phyloP scores from a whole-genome alignment of 2,329 filamentous ascomycete species.

The Alternaria brassicicola region DNA sequence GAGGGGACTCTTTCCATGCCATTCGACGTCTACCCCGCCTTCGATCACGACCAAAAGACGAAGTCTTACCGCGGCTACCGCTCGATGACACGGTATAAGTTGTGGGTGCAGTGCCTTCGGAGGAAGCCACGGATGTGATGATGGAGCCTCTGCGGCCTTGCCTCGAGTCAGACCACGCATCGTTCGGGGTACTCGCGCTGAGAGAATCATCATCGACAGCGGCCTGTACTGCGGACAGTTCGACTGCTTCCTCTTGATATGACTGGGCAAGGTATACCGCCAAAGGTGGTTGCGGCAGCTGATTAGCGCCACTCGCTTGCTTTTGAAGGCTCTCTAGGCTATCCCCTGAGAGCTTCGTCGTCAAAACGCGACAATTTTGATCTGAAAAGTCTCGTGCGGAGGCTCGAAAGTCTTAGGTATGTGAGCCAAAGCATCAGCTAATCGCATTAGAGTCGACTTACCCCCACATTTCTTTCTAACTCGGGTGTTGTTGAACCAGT shows the following conservation, averaged over 20 bases:
- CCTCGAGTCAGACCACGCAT: slow-evolving; percentile 33
- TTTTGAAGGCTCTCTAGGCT: slow-evolving; percentile 40
- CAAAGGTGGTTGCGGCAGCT: slow-evolving; percentile 40
- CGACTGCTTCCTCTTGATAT: slow-evolving; percentile 42
- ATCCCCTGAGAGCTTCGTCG: slow-evolving; percentile 36
- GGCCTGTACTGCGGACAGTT: slow-evolving; percentile 37
- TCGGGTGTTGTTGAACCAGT: slow-evolving; percentile 47
- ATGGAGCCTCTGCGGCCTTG: slow-evolving; percentile 33
- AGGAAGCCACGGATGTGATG: slow-evolving; percentile 41
- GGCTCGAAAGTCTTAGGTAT: slow-evolving; percentile 12
- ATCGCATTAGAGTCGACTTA: slow-evolving; percentile 7
- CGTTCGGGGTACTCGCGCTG: slow-evolving; percentile 27
- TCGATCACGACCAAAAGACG: slow-evolving; percentile 44
- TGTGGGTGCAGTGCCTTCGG: slow-evolving; percentile 41
- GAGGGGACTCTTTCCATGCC: slow-evolving; percentile 43
- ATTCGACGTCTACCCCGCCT: slow-evolving; percentile 44
- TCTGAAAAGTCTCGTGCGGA: slow-evolving; percentile 3
- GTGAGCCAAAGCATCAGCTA: slow-evolving; percentile 4
- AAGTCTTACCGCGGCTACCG: slow-evolving; percentile 42
- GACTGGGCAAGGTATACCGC: slow-evolving; percentile 45
- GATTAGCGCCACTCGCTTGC: slow-evolving; percentile 22
- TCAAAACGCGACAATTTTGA: slow-evolving; percentile 17
- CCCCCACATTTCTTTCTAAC: slow-evolving; percentile 41
- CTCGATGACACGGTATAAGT: slow-evolving; percentile 41
- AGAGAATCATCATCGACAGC: slow-evolving; percentile 35